phyloP scores from a whole-genome alignment of 768 basidiomycete genomes.

The Lactifluus hygrophoroides region DNA sequence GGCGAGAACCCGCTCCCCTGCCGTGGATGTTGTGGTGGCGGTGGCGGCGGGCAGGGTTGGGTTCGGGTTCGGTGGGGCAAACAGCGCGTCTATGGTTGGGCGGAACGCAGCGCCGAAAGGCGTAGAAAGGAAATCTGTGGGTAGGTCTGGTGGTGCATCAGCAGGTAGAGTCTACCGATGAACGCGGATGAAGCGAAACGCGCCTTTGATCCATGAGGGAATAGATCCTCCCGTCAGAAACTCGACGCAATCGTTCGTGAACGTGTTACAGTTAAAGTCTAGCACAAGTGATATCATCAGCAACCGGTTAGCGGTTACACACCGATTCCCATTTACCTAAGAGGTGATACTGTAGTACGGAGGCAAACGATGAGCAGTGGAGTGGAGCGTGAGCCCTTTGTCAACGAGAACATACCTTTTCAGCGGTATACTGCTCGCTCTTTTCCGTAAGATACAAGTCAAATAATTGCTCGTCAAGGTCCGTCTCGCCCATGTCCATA shows the following conservation, averaged over 20 bases:
- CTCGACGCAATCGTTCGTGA: conserved; percentile 80
- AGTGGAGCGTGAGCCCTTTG: too few relatives aligned
- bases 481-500: conserved; percentile 70
- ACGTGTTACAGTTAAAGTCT: conserved; percentile 96
- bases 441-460: conserved; percentile 74
- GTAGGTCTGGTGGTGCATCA: conserved; percentile 43
- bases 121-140: conserved; percentile 78
- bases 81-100: conserved; percentile 91
- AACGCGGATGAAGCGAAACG: conserved; percentile 13
- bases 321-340: conserved; percentile 40
- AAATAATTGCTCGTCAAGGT: conserved; percentile 78
- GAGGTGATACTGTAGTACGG: conserved; percentile 76
- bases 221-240: conserved; percentile 81
- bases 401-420: conserved; percentile 50
- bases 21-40: too few relatives aligned
- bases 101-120: conserved; percentile 80
- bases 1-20: too few relatives aligned
- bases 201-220: conserved; percentile 76
- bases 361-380: neutral
- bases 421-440: conserved; percentile 75
- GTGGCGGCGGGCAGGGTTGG: conserved; percentile 31
- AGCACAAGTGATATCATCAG: neutral
- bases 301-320: neutral
- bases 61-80: conserved; percentile 40
- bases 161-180: neutral